Conservation (phyloP, 257 asterid species). For the Marsdenia floribunda region DNA sequence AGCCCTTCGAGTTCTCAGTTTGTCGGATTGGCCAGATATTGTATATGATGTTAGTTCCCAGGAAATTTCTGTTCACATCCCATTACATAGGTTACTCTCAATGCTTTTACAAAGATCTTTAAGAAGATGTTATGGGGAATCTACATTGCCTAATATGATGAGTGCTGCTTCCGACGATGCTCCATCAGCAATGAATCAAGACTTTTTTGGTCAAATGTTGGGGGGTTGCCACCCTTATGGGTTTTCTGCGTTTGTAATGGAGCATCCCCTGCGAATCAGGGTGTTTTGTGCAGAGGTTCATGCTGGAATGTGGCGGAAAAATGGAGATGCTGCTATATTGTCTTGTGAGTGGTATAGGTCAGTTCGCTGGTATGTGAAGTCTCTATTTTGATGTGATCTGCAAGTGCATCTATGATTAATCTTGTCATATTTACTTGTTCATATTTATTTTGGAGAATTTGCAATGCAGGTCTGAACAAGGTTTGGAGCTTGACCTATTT, state of each 20-base stretch:
- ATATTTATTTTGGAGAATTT: slow-evolving; percentile 6
- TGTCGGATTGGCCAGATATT: slow-evolving; percentile 83
- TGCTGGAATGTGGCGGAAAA: slow-evolving; percentile 97
- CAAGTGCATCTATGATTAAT: background rate
- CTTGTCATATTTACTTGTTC: background rate
- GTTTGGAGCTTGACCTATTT: slow-evolving; percentile 92
- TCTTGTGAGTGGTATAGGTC: slow-evolving; percentile 90
- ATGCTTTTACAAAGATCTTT: slow-evolving; percentile 70
- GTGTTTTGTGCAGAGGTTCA: slow-evolving; percentile 95
- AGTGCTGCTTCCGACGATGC: slow-evolving; percentile 33
- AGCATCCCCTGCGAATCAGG: slow-evolving; percentile 89
- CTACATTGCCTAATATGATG: slow-evolving; percentile 27
- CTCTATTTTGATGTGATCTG: slow-evolving; percentile 12
- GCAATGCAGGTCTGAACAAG: slow-evolving; percentile 77
- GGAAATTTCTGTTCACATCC: slow-evolving; percentile 79
- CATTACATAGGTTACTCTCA: slow-evolving; percentile 81
- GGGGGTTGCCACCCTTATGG: slow-evolving; percentile 88
- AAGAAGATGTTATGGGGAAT: slow-evolving; percentile 68
- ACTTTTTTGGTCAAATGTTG: slow-evolving; percentile 67
- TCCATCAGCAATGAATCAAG: slow-evolving; percentile 35
- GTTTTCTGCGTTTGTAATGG: slow-evolving; percentile 88
- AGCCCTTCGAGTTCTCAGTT: slow-evolving; percentile 62
- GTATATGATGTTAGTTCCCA: slow-evolving; percentile 81
- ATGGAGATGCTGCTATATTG: slow-evolving; percentile 79
- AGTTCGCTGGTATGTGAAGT: slow-evolving; percentile 70